Percentiles rank a stretch among this genome's conserved stretches.
phyloP scores from a whole-genome alignment of 768 basidiomycete genomes.

The Collybiopsis confluens region DNA sequence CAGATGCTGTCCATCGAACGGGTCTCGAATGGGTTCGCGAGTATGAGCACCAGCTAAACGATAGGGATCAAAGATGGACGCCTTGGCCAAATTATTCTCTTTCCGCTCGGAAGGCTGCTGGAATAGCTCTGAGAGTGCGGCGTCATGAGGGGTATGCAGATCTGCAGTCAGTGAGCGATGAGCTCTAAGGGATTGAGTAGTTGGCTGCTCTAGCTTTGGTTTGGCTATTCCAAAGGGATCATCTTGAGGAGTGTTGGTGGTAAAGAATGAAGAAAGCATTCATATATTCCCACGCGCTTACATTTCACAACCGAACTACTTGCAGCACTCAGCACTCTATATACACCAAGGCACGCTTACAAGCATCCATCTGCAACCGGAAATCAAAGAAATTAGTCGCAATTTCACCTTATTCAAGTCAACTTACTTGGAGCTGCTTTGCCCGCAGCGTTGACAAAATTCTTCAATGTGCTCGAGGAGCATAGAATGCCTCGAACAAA shows the following conservation, averaged over 20 bases:
- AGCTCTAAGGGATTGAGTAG: background rate
- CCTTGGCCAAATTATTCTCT: background rate
- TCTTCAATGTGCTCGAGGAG: conserved; percentile 28
- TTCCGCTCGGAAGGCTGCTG: conserved; percentile 19
- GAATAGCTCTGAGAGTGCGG: conserved; percentile 50
- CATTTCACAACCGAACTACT: too few species aligned
- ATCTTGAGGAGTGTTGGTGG: background rate
- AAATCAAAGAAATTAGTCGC: too few species aligned
- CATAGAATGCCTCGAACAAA: conserved; percentile 44
- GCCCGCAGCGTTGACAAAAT: conserved; percentile 32
- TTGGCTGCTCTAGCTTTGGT: background rate
- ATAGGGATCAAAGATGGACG: background rate
- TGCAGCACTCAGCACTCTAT: too few species aligned
- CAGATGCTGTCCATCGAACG: conserved; percentile 41
- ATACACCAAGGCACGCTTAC: too few species aligned
- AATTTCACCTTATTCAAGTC: too few species aligned
- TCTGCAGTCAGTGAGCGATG: conserved; percentile 19
- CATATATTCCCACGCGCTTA: too few species aligned
- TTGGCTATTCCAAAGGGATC: background rate
- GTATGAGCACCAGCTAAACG: background rate
- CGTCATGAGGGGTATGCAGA: conserved; percentile 59
- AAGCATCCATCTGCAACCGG: conserved; percentile 21
- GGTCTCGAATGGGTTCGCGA: conserved; percentile 35
- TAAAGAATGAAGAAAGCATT: background rate
- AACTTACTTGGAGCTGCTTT: conserved; percentile 30